Evolutionary conservation across 306 rosid species (phyloP).

Genomic region (Myrica gale): DNA sequence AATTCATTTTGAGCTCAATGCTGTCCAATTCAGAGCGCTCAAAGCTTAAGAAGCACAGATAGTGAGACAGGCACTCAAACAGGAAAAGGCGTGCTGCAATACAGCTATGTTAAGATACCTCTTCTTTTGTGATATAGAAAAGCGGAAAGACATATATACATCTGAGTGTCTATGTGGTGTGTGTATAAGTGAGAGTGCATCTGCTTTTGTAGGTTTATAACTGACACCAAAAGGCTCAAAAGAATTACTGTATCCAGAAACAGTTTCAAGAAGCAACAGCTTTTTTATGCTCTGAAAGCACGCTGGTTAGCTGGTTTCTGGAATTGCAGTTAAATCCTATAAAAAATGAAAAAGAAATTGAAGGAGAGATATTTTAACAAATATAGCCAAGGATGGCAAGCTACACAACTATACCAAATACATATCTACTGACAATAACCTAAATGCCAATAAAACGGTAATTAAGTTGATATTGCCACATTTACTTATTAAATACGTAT

Average conservation of each 20-base stretch:
- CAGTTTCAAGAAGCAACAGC: no score
- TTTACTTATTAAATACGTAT: neutral
- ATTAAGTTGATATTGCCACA: neutral
- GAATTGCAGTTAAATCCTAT: neutral
- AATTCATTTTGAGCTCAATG: neutral
- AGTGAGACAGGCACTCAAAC: neutral
- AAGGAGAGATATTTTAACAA: neutral
- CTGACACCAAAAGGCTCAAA: neutral
- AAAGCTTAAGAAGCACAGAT: neutral
- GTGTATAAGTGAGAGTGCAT: neutral
- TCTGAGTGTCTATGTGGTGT: neutral
- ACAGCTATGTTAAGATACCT: neutral
- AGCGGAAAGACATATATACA: neutral
- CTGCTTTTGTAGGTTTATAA: neutral
- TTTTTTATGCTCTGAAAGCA: no score
- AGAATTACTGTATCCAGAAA: no score
- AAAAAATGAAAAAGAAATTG: neutral
- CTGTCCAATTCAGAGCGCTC: neutral
- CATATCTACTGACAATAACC: neutral
- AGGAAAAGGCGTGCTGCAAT: neutral
- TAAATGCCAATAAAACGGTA: neutral
- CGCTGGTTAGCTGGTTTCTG: neutral
- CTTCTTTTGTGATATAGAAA: neutral
- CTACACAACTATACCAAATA: neutral
- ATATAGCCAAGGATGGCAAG: neutral